phyloP scores from a whole-genome alignment of 768 basidiomycete genomes.

The Boletellus ananas region DNA sequence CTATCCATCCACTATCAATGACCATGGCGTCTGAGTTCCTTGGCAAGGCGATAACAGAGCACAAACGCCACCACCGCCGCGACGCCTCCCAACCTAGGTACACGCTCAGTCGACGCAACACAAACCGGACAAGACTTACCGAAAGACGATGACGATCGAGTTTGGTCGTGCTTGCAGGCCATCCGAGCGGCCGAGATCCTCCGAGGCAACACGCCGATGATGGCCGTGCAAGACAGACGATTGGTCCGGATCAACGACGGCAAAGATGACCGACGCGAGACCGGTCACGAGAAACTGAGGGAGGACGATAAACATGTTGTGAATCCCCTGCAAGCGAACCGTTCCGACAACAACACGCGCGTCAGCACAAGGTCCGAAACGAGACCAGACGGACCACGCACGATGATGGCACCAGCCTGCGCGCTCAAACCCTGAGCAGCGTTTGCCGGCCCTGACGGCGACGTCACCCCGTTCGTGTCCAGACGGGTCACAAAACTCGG shows the following conservation, averaged over 20 bases:
- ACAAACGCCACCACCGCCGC: slow-evolving; percentile 53
- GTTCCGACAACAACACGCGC: no score
- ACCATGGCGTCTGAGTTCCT: slow-evolving; percentile 41
- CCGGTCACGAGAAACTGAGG: slow-evolving; percentile 94
- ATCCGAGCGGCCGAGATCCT: slow-evolving; percentile 12
- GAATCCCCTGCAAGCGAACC: slow-evolving; percentile 64
- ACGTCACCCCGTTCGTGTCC: slow-evolving; percentile 19
- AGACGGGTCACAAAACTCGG: slow-evolving; percentile 9
- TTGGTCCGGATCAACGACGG: slow-evolving; percentile 69
- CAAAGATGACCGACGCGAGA: slow-evolving; percentile 81
- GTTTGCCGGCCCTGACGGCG: slow-evolving; percentile 9
- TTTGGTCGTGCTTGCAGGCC: slow-evolving; percentile 38
- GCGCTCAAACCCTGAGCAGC: slow-evolving; percentile 49
- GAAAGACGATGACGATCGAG: slow-evolving; percentile 78
- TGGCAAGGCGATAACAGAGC: slow-evolving; percentile 51
- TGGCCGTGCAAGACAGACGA: slow-evolving; percentile 30
- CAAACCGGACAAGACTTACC: slow-evolving; percentile 37
- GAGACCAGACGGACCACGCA: slow-evolving; percentile 35
- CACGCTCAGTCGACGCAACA: neutral
- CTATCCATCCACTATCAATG: neutral
- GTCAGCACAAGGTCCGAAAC: neutral
- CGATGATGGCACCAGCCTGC: slow-evolving; percentile 86
- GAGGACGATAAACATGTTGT: slow-evolving; percentile 90
- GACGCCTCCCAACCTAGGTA: slow-evolving; percentile 51
- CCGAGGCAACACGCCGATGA: neutral